phyloP scores from a whole-genome alignment of 2,329 filamentous ascomycete genomes.

The Colletotrichum ledebouriae region DNA sequence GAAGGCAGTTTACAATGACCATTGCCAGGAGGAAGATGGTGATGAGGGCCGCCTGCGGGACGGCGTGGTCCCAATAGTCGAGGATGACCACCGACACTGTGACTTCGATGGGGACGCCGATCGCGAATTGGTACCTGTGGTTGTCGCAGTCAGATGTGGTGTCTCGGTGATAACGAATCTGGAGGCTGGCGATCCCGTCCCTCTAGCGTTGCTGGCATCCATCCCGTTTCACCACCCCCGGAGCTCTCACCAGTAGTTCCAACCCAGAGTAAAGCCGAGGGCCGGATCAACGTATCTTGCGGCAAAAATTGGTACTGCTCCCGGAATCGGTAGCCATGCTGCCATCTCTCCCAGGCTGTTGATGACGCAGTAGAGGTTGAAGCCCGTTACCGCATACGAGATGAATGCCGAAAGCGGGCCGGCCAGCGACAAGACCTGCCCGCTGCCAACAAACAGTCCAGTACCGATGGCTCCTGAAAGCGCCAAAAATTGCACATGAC shows the following conservation, averaged over 20 bases:
- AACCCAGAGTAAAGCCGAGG: conserved; percentile 63
- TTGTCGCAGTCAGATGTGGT: not conserved
- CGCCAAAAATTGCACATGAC: conserved; percentile 59
- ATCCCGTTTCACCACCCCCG: not conserved
- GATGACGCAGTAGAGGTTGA: conserved; percentile 64
- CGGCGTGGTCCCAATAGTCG: conserved; percentile 56
- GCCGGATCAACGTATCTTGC: conserved; percentile 62
- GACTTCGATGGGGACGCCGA: conserved; percentile 63
- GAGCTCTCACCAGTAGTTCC: conserved; percentile 60
- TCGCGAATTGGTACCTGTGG: conserved; percentile 58
- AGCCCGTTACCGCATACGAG: conserved; percentile 58
- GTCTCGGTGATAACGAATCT: not conserved
- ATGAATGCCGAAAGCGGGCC: conserved; percentile 58
- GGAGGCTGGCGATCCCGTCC: no score
- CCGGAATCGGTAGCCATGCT: conserved; percentile 70
- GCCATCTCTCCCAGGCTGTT: conserved; percentile 69
- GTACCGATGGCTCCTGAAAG: conserved; percentile 59
- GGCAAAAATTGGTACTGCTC: conserved; percentile 65
- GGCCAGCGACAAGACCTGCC: conserved; percentile 58
- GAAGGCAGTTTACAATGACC: conserved; percentile 55
- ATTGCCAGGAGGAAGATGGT: conserved; percentile 55
- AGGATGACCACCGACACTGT: conserved; percentile 61
- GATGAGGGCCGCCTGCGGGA: conserved; percentile 51
- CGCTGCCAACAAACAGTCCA: conserved; percentile 59
- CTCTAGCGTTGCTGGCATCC: no score